phyloP scores from a whole-genome alignment of 2,329 filamentous ascomycete species.

The Metarhizium guizhouense region DNA sequence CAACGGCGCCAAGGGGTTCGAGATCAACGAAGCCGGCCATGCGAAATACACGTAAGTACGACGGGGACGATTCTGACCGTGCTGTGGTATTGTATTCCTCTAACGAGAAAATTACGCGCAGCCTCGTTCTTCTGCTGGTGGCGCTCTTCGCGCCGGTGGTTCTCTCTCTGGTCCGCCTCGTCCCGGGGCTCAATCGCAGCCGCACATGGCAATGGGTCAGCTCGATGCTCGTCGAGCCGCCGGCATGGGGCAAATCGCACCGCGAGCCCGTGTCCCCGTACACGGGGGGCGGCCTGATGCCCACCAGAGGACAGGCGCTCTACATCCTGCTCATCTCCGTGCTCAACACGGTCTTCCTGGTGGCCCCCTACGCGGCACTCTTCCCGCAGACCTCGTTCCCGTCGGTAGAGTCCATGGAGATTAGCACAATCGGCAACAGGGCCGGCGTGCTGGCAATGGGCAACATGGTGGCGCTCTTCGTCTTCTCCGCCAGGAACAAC shows the following conservation, averaged over 20 bases:
- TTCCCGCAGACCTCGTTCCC: conserved; percentile 19
- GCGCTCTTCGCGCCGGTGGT: conserved; percentile 22
- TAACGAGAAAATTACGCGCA: background rate
- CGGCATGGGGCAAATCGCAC: conserved; percentile 21
- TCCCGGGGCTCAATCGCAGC: conserved; percentile 18
- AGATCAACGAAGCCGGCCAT: conserved; percentile 30
- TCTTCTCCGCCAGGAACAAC: conserved; percentile 28
- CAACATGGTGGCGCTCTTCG: conserved; percentile 21
- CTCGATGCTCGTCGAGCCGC: conserved; percentile 21
- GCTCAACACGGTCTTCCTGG: conserved; percentile 24
- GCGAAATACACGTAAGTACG: conserved; percentile 13
- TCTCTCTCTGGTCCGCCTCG: conserved; percentile 25
- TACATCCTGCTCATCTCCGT: conserved; percentile 24
- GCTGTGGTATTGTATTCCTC: too few species aligned
- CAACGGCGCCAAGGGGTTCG: conserved; percentile 43
- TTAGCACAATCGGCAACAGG: conserved; percentile 24
- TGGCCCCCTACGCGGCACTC: conserved; percentile 19
- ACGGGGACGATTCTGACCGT: too few species aligned
- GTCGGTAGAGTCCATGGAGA: conserved; percentile 15
- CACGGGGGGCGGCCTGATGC: conserved; percentile 18
- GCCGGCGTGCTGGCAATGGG: conserved; percentile 25
- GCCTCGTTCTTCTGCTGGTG: conserved; percentile 18
- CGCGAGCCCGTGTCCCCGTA: conserved; percentile 17
- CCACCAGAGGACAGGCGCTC: conserved; percentile 25
- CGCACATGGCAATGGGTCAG: conserved; percentile 18